Conservation (phyloP, 768 basidiomycete genomes). For the Lactarius quietus region DNA sequence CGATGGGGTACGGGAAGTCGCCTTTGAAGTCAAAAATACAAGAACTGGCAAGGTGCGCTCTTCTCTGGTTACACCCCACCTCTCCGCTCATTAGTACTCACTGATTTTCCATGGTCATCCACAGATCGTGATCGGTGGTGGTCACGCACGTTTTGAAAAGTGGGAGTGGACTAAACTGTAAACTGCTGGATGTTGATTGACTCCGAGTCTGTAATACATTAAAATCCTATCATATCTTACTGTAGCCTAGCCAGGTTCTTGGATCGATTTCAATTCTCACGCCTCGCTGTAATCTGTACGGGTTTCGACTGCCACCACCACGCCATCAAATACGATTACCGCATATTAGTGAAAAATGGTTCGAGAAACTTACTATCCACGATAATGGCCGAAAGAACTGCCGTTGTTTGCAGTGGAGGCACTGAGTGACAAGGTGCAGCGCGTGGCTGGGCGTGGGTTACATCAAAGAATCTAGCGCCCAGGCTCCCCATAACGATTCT, state of each 20-base stretch:
- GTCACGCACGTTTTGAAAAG: neutral
- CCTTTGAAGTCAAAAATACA: constrained; percentile 39
- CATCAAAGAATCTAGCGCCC: too few relatives aligned
- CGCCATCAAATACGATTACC: too few relatives aligned
- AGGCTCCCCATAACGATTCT: too few relatives aligned
- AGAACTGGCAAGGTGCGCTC: constrained; percentile 39
- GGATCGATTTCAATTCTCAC: neutral
- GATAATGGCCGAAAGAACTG: neutral
- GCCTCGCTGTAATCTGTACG: too few relatives aligned
- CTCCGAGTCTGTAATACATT: neutral
- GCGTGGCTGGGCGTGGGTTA: too few relatives aligned
- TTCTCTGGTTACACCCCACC: too few relatives aligned
- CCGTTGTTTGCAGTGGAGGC: too few relatives aligned
- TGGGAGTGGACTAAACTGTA: neutral
- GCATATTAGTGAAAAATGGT: neutral
- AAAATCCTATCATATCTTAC: neutral
- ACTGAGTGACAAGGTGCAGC: neutral
- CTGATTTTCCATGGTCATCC: too few relatives aligned
- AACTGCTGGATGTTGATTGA: neutral
- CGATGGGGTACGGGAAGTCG: constrained; percentile 38
- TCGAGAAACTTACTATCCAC: too few relatives aligned
- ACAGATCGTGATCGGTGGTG: neutral
- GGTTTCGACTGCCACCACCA: neutral
- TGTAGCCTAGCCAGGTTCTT: neutral
- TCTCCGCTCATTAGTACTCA: neutral